phyloP scores from a whole-genome alignment of 352 stramenopile species.

The Globisporangium sylvaticum region DNA sequence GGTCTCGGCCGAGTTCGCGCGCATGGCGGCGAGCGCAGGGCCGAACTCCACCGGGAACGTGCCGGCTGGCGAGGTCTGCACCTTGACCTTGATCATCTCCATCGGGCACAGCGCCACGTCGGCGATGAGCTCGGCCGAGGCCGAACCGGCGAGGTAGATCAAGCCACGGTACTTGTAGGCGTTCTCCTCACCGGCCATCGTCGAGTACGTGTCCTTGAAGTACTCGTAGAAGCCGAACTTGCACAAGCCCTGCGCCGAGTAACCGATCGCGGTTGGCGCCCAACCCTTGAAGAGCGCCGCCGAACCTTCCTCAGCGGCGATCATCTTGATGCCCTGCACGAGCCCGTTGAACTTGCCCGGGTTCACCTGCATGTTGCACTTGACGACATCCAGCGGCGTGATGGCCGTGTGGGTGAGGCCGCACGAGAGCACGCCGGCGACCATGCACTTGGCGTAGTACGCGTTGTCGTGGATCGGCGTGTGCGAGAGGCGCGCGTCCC shows the following conservation, averaged over 20 bases:
- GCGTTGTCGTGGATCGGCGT: constrained; percentile 78
- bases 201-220: constrained; percentile 94
- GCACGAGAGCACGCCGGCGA: constrained; percentile 90
- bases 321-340: constrained; percentile 76
- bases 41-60: constrained; percentile 89
- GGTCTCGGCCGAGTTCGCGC: constrained; percentile 80
- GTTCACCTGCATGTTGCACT: constrained; percentile 95
- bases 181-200: constrained; percentile 88
- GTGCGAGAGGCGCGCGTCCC: constrained; percentile 80
- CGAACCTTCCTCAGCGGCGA: constrained; percentile 83
- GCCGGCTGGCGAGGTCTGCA: constrained; percentile 87
- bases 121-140: constrained; percentile 92
- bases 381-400: constrained; percentile 92
- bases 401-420: constrained; percentile 92
- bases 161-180: constrained; percentile 90
- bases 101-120: constrained; percentile 93
- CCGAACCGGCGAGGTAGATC: constrained; percentile 91
- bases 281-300: constrained; percentile 89
- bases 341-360: constrained; percentile 83
- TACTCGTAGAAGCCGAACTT: constrained; percentile 96
- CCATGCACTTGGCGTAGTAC: constrained; percentile 95
- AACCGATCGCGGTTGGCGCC: constrained; percentile 90
- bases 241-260: constrained; percentile 88
- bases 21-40: constrained; percentile 85
- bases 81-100: constrained; percentile 95